Evolutionary conservation across 345 rosid species (phyloP).

Genomic region (rapeseed (Brassica napus)): DNA sequence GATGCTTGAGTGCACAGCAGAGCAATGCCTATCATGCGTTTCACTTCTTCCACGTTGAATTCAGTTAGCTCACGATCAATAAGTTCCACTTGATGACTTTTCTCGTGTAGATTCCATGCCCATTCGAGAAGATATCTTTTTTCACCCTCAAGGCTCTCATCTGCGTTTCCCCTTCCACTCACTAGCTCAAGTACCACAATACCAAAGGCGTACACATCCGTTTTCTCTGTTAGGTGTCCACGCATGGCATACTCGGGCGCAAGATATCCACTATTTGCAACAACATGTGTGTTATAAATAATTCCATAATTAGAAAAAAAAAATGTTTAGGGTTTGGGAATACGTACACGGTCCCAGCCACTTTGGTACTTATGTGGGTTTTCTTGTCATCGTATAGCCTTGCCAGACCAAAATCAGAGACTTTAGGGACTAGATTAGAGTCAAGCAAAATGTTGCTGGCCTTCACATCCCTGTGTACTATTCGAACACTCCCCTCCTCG

Average conservation of each 20-base stretch:
- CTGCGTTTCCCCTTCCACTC: conserved; percentile 67
- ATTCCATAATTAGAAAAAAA: not conserved
- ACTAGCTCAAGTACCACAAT: conserved; percentile 61
- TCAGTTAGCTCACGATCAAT: conserved; percentile 44
- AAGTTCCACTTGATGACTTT: conserved; percentile 42
- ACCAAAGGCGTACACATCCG: conserved; percentile 70
- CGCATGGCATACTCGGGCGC: conserved; percentile 80
- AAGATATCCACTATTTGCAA: conserved; percentile 55
- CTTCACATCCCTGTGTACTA: conserved; percentile 66
- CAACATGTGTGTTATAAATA: conserved; percentile 38
- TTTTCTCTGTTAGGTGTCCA: conserved; percentile 73
- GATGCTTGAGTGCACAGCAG: conserved; percentile 64
- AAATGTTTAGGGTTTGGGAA: not conserved
- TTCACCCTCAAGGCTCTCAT: conserved; percentile 44
- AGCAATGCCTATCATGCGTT: conserved; percentile 54
- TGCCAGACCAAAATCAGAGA: conserved; percentile 51
- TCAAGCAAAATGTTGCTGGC: conserved; percentile 60
- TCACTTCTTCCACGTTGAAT: conserved; percentile 48
- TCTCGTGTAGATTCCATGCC: conserved; percentile 39
- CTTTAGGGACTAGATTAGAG: conserved; percentile 44
- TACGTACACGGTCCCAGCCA: conserved; percentile 48
- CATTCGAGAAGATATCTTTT: conserved; percentile 70
- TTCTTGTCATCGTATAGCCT: conserved; percentile 46
- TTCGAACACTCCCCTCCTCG: conserved; percentile 57
- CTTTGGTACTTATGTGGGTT: conserved; percentile 46